phyloP scores from a whole-genome alignment of 129 eudicot genomes.

The Flaveria robusta region DNA sequence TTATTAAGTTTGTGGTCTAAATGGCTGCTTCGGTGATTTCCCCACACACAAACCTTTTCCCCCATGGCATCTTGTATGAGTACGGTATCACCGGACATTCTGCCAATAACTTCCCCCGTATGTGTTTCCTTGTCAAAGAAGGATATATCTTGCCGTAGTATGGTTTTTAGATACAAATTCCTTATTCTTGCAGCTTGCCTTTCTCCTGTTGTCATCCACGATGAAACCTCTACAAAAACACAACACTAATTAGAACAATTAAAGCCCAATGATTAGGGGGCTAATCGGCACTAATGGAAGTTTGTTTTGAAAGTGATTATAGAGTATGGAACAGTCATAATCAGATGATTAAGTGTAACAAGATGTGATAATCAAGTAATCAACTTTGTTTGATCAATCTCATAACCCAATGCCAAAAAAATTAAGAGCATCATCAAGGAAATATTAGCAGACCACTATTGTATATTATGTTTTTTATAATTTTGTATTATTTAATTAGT shows the following conservation, averaged over 20 bases:
- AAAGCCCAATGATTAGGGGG: not conserved
- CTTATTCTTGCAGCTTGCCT: constrained; percentile 83
- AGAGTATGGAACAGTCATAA: not conserved
- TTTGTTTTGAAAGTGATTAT: not conserved
- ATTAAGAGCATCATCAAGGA: too few species aligned
- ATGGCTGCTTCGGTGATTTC: not conserved
- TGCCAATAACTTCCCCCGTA: constrained; percentile 79
- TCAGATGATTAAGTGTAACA: not conserved
- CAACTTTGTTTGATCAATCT: constrained; percentile 1
- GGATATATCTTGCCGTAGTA: constrained; percentile 71
- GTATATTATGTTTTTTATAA: too few species aligned
- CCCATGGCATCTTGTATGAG: constrained; percentile 93
- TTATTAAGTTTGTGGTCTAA: not conserved
- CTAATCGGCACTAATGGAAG: not conserved
- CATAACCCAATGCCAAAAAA: not conserved
- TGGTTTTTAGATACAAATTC: constrained; percentile 65
- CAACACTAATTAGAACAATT: not conserved
- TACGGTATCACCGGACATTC: constrained; percentile 88
- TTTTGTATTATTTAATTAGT: too few species aligned
- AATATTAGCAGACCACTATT: too few species aligned
- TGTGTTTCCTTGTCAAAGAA: constrained; percentile 78
- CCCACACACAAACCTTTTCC: constrained; percentile 50
- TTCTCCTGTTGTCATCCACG: constrained; percentile 90
- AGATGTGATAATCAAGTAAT: not conserved
- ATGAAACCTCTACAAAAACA: constrained; percentile 63